Conservation (phyloP, 805 yeast species). For the Lachancea nothofagi region DNA sequence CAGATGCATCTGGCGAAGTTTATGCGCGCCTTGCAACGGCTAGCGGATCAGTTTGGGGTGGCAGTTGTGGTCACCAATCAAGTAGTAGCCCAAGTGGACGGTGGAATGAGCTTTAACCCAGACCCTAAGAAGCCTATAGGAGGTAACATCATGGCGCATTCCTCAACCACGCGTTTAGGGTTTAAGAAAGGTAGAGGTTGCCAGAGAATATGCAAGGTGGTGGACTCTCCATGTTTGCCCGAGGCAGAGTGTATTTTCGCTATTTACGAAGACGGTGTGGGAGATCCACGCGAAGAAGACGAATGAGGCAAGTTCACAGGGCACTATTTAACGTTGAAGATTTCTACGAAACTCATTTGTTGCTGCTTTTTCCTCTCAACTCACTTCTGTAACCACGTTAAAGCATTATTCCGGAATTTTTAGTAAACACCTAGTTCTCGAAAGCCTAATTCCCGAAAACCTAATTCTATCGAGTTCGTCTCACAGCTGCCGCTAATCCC, state of each 20-base stretch:
- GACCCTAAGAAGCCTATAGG: constrained; percentile 99
- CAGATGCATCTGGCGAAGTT: constrained; percentile 92
- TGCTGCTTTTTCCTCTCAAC: too few relatives aligned
- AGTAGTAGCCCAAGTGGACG: constrained; percentile 97
- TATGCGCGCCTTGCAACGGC: constrained; percentile 83
- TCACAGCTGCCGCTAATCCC: too few relatives aligned
- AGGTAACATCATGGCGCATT: constrained; percentile 95
- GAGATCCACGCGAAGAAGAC: constrained; percentile 87
- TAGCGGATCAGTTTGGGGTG: constrained; percentile 96
- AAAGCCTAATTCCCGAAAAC: too few relatives aligned
- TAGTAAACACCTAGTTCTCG: too few relatives aligned
- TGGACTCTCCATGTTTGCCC: constrained; percentile 94
- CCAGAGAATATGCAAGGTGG: constrained; percentile 88
- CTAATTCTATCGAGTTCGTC: too few relatives aligned
- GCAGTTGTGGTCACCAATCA: constrained; percentile 95
- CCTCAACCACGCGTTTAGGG: constrained; percentile 88
- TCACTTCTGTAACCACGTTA: neutral
- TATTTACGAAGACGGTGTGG: constrained; percentile 93
- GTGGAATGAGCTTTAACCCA: constrained; percentile 73
- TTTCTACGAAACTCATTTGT: too few relatives aligned
- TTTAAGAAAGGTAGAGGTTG: constrained; percentile 89
- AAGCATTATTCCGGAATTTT: neutral
- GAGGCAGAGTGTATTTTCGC: constrained; percentile 95
- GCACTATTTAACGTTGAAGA: too few relatives aligned
- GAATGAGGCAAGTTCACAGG: too few relatives aligned